A percentile compares a stretch with the other conserved stretches of the same genome.
These are phyloP conservation scores for Coleophoma cylindrospora DNA, from an alignment of 2,329 filamentous ascomycete species.

Conservation along the genomic window DNA sequence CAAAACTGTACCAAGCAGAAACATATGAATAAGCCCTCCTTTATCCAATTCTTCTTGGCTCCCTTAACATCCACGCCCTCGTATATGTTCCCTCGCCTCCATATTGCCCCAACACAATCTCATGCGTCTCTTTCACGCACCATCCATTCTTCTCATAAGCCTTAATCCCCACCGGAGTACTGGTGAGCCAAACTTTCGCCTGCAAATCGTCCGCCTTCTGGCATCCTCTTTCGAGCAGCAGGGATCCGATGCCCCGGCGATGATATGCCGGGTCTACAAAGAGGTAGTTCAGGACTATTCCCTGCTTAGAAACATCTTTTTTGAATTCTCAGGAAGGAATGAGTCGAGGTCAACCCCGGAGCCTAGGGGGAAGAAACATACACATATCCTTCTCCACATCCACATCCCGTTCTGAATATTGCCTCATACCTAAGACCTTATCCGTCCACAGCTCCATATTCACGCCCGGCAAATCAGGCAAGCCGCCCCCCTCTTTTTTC, in stretches of 20 bases:
- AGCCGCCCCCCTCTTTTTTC: not conserved
- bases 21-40: no score
- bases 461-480: conserved; percentile 7
- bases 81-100: conserved; percentile 11
- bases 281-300: not conserved
- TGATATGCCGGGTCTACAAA: conserved; percentile 16
- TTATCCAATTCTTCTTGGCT: not conserved
- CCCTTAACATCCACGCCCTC: conserved; percentile 12
- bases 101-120: conserved; percentile 10
- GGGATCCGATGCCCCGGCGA: conserved; percentile 10
- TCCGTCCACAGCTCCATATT: conserved; percentile 13
- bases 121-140: conserved; percentile 19
- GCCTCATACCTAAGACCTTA: conserved; percentile 9
- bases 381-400: conserved; percentile 13
- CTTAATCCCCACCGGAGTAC: conserved; percentile 11
- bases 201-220: conserved; percentile 7
- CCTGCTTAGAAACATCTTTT: not conserved
- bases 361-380: not conserved
- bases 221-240: conserved; percentile 8
- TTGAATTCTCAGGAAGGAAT: no score
- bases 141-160: conserved; percentile 21
- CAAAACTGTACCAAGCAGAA: no score
- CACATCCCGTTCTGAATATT: conserved; percentile 10
- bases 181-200: conserved; percentile 11
- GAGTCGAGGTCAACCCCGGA: not conserved